phyloP scores from a whole-genome alignment of 225 moss, liverwort and hornwort genomes.

The Pseudisothecium myosuroides region DNA sequence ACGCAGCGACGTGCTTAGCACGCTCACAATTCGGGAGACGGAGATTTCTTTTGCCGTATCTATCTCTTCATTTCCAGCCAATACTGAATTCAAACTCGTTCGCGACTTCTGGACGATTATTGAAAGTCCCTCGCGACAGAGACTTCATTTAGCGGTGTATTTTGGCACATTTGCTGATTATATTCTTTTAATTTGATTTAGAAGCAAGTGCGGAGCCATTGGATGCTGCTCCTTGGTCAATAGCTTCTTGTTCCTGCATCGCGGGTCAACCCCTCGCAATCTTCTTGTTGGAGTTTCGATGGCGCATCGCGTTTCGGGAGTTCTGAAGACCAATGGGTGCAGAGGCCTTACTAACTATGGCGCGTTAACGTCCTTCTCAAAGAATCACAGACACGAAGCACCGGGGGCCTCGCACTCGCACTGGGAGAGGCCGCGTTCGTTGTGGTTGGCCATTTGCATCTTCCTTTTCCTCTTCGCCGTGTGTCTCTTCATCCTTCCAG shows the following conservation, averaged over 20 bases:
- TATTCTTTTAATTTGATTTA: background rate
- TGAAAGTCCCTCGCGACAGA: background rate
- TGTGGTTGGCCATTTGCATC: slow-evolving; percentile 18
- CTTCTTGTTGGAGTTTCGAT: background rate
- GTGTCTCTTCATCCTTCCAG: slow-evolving; percentile 26
- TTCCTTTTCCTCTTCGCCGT: slow-evolving; percentile 20
- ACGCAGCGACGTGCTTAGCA: background rate
- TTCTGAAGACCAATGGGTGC: slow-evolving; percentile 14
- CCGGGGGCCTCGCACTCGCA: background rate
- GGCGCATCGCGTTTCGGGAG: slow-evolving; percentile 40
- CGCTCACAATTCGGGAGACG: background rate
- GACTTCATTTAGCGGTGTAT: background rate
- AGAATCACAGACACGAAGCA: slow-evolving; percentile 35
- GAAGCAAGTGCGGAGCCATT: background rate
- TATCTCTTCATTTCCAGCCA: background rate
- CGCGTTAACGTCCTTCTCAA: slow-evolving; percentile 19
- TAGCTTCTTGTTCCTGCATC: background rate
- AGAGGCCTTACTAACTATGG: slow-evolving; percentile 1
- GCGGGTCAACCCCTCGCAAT: background rate
- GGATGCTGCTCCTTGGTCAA: background rate
- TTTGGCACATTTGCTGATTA: background rate
- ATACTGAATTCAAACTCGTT: background rate
- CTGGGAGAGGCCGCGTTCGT: slow-evolving; percentile 17
- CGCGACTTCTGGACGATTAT: background rate
- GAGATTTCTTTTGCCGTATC: background rate